Base-by-base conservation (phyloP, 129 eudicot species). In the Cynara cardunculus region DNA sequence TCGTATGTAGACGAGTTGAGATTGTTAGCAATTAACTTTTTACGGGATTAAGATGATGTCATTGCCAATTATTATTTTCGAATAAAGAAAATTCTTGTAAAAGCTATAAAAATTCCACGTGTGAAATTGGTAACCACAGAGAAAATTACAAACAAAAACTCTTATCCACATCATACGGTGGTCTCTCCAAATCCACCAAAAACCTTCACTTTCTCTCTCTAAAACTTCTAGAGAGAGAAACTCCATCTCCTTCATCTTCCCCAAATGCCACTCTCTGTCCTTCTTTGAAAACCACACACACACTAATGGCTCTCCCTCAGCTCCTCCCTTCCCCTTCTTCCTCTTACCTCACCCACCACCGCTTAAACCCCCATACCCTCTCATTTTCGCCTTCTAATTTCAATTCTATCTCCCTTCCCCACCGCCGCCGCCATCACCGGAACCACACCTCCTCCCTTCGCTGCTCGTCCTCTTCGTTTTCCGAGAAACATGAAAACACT, bases 241-340 rank as follows among this genome's bases (percentile, higher is more conserved):
- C 84, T 25, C 35, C 85, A 41, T 41, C 65, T 72, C 9, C 78
- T 5, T 62, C 72, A 2, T 24, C 69, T 9, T 7, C 72, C 32
- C 59, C 76, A 27, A 67, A 81, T 70, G 72, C 76, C 80, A 34
- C 62, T 37, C 35, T 66, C 41, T 34, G 4, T 25, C 59, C 21
- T 68, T 64, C 73, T 34, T 14, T 56, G 69, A 74, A 56, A 30
- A 13, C 39, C 79, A 44, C 83, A 53, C 78, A 24, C 18, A 2
- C 8, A 62, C 11, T 3, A 66, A 90, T 90, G 97, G 92, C 93
- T 67, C 73, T 89, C 56, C 93, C 93, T 18, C 95, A 88, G 12
- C 82, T 89, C 73, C 83, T 88, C 7, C 93, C 89, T 67, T 86
- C 89, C 11, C 86, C 85, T 28, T 88, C 92, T n/a, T 84, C 91